Percentiles rank a stretch among this genome's conserved stretches.
Evolutionary conservation across 306 rosid genomes (phyloP).

Genomic region (Lupinus albus): DNA sequence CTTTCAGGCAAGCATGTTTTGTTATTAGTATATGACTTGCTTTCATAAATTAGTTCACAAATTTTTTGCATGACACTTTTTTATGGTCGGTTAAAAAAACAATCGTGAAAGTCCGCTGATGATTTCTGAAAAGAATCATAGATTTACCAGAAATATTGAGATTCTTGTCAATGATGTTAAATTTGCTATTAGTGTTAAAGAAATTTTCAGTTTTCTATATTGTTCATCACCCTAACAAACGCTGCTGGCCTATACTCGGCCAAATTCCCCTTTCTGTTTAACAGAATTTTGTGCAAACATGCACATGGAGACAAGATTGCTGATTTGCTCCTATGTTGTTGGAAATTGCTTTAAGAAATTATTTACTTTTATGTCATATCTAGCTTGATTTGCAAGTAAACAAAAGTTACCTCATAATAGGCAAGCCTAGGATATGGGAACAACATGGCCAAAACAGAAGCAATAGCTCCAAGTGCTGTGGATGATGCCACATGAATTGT

Average conservation of each 20-base stretch:
- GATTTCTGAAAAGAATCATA: not conserved
- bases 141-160: not conserved
- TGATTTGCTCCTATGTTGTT: not conserved
- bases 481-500: slow-evolving; percentile 60
- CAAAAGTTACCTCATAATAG: slow-evolving; percentile 47
- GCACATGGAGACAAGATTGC: slow-evolving; percentile 24
- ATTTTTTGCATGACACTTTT: not conserved
- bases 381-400: not conserved
- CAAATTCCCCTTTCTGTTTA: not conserved
- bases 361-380: not conserved
- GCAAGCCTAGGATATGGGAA: slow-evolving; percentile 71
- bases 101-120: not conserved
- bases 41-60: not conserved
- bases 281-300: not conserved
- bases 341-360: not conserved
- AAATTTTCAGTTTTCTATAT: not conserved
- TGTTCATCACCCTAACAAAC: not conserved
- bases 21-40: not conserved
- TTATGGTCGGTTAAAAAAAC: not conserved
- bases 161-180: not conserved
- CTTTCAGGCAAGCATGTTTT: not conserved
- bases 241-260: not conserved
- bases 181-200: not conserved
- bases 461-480: slow-evolving; percentile 72
- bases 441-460: slow-evolving; percentile 63